phyloP scores from a whole-genome alignment of 1,139 yeast species.

The Petasospora fabianii region DNA sequence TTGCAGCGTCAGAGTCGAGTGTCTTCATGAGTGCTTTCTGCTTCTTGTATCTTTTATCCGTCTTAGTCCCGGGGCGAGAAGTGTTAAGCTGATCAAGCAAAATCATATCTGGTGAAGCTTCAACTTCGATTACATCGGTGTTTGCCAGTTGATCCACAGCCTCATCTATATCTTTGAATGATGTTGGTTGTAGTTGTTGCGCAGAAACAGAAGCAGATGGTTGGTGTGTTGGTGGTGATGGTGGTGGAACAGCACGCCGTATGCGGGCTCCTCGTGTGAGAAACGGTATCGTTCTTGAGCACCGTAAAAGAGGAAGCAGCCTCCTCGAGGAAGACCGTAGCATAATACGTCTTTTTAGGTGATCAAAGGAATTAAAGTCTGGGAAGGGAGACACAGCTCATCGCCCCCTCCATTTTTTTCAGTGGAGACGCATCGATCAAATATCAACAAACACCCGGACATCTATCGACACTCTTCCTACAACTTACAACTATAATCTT shows the following conservation, averaged over 20 bases:
- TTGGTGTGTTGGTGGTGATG: background rate
- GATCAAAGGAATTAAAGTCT: background rate
- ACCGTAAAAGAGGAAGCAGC: background rate
- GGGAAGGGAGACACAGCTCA: background rate
- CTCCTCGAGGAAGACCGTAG: background rate
- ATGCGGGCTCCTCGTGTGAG: conserved; percentile 3
- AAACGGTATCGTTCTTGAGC: background rate
- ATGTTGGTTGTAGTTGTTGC: background rate
- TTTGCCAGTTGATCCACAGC: conserved; percentile 1
- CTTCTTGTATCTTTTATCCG: conserved; percentile 18
- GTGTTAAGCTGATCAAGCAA: conserved; percentile 19
- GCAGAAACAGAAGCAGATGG: no score
- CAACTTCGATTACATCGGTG: conserved; percentile 7
- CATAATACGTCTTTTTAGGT: background rate
- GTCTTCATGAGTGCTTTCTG: conserved; percentile 12
- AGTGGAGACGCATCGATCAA: no score
- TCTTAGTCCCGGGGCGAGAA: conserved; percentile 20
- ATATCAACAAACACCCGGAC: conserved; percentile 2
- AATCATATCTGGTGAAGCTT: conserved; percentile 11
- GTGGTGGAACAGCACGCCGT: background rate
- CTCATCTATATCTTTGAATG: conserved; percentile 1
- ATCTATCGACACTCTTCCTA: no score
- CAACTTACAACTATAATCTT: background rate
- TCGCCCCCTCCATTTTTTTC: background rate
- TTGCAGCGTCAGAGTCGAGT: conserved; percentile 11